Percentiles rank a stretch among this genome's conserved stretches.
phyloP scores from a whole-genome alignment of 805 yeast genomes.

The Pichia rugopelliculosa region DNA sequence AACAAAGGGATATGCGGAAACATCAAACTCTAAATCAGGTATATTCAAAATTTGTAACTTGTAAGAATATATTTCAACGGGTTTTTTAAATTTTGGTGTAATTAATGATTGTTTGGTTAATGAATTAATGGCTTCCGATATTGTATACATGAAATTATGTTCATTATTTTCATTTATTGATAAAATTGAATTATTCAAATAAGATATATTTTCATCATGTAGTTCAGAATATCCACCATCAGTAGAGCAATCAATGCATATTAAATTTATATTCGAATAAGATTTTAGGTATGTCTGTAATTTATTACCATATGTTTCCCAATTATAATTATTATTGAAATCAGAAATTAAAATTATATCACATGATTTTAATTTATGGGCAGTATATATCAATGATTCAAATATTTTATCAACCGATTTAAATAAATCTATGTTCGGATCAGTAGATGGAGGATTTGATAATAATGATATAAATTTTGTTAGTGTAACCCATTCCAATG shows the following conservation, averaged over 20 bases:
- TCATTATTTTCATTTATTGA: slow-evolving; percentile 2
- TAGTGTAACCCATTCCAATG: slow-evolving; percentile 2
- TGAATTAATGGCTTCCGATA: background rate
- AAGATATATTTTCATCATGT: background rate
- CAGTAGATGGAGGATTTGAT: background rate
- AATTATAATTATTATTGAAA: background rate
- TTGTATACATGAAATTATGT: background rate
- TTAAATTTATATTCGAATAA: slow-evolving; percentile 1
- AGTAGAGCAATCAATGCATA: background rate
- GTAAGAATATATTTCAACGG: slow-evolving; percentile 9
- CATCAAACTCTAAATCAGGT: slow-evolving; percentile 5
- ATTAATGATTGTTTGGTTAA: slow-evolving; percentile 1
- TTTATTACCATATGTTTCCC: background rate
- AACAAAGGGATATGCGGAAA: slow-evolving; percentile 10
- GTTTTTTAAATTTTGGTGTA: slow-evolving; percentile 9
- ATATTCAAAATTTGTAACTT: background rate
- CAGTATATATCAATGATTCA: background rate
- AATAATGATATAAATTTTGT: background rate
- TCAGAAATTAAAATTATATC: slow-evolving; percentile 3
- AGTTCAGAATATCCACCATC: background rate
- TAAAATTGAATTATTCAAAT: background rate
- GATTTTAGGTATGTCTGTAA: background rate
- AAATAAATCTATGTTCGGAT: background rate
- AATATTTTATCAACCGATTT: background rate
- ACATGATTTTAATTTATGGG: background rate